phyloP scores from a whole-genome alignment of 78 protist genomes.

The Acrasis kona region DNA sequence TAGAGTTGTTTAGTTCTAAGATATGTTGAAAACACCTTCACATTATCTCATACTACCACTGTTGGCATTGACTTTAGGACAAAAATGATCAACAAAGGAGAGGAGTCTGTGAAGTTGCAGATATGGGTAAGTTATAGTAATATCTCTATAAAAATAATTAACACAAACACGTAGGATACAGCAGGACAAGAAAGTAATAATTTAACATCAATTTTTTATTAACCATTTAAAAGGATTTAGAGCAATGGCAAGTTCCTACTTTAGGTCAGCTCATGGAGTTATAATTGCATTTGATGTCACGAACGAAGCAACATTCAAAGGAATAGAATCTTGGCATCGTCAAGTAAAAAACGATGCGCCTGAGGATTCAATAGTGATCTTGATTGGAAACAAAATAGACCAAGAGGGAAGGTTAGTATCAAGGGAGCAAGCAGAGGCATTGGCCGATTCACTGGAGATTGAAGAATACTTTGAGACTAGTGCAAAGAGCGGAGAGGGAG shows the following conservation, averaged over 20 bases:
- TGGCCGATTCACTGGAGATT: constrained; percentile 29
- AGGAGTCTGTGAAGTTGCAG: too few relatives aligned
- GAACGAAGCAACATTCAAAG: constrained; percentile 26
- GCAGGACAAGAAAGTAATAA: constrained; percentile 83
- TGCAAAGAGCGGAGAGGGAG: too few relatives aligned
- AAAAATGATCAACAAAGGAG: too few relatives aligned
- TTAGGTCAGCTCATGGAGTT: constrained; percentile 46
- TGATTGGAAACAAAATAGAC: constrained; percentile 43
- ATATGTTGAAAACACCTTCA: too few relatives aligned
- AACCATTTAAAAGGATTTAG: too few relatives aligned
- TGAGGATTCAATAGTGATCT: neutral
- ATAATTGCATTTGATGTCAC: constrained; percentile 46
- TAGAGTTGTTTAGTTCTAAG: too few relatives aligned
- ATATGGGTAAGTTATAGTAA: too few relatives aligned
- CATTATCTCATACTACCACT: too few relatives aligned
- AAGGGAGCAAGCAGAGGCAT: constrained; percentile 47
- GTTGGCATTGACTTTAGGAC: too few relatives aligned
- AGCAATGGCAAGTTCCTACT: constrained; percentile 50
- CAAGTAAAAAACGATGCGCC: constrained; percentile 7
- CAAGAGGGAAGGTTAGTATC: constrained; percentile 54
- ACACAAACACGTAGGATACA: too few relatives aligned
- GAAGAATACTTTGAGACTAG: neutral
- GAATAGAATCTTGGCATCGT: constrained; percentile 22
- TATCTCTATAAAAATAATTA: too few relatives aligned
- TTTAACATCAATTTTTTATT: too few relatives aligned